Evolutionary conservation across 1,139 yeast species (phyloP).

Genomic region (Yamadazyma buinensis): DNA sequence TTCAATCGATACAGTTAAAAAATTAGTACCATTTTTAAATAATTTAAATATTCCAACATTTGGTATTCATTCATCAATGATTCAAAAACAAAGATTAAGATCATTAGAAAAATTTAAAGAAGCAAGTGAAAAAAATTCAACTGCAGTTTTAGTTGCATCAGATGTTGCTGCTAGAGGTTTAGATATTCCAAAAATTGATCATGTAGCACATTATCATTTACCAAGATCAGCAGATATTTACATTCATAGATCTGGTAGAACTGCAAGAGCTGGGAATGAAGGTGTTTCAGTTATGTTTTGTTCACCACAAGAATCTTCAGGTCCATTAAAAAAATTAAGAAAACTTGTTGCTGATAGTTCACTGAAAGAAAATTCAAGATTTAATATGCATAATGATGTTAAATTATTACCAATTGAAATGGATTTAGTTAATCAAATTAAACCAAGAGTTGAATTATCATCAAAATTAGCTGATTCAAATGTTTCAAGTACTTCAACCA

Average conservation of each 20-base stretch:
- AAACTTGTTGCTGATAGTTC: conserved; percentile 51
- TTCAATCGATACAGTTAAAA: conserved; percentile 88
- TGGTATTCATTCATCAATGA: conserved; percentile 90
- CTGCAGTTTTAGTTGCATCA: conserved; percentile 83
- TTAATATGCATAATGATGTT: conserved; percentile 51
- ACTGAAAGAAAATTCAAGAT: conserved; percentile 15
- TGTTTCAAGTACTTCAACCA: conserved; percentile 53
- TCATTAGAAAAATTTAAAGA: conserved; percentile 72
- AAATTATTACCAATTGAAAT: conserved; percentile 73
- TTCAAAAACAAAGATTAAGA: conserved; percentile 87
- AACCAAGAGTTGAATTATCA: conserved; percentile 66
- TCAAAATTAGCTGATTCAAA: conserved; percentile 71
- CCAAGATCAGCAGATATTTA: conserved; percentile 95
- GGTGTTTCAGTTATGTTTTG: conserved; percentile 94
- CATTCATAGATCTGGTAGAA: conserved; percentile 95
- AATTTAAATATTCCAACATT: conserved; percentile 70
- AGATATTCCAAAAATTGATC: conserved; percentile 88
- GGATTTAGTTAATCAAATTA: conserved; percentile 66
- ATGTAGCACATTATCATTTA: conserved; percentile 92
- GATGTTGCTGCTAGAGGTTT: conserved; percentile 99
- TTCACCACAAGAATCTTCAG: conserved; percentile 90
- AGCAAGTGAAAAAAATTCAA: conserved; percentile 45
- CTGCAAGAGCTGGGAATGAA: conserved; percentile 91
- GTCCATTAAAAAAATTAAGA: conserved; percentile 76
- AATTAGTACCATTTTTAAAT: conserved; percentile 72